Evolutionary conservation across 345 rosid genomes (phyloP), one percentile per base, ranked within the genome.

Genomic region (Isatis tinctoria): DNA sequence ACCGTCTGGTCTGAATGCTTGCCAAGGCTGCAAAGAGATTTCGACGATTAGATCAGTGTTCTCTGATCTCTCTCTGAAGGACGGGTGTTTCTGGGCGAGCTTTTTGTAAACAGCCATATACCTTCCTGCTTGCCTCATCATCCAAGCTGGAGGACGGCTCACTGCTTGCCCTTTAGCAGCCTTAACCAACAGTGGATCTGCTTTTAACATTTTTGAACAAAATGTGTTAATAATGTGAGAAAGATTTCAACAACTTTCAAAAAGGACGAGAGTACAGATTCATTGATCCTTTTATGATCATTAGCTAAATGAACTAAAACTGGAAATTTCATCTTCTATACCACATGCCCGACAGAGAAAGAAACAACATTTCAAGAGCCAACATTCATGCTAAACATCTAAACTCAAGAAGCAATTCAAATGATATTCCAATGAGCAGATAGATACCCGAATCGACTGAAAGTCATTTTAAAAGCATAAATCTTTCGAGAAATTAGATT

Each of bases 91-190:
- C 90, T 86, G 85, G 41, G 96, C 95, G 74, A 91, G 95, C 93
- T 88, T 88, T 88, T 92, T 84, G 89, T 91, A 91, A 73, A 81
- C 90, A 72, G 97, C 88, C 98, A 94, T 91, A 70, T 90, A 94
- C 87, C 98, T 87, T 84, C 97, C 98, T 67, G 98, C 98, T 71
- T 90, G 98, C 67, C 97, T 84, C 98, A 94, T 94, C 98, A 94
- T 94, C 98, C 97, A 94, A 27, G 97, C 98, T 2, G 97, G 98
- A 52, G 98, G 96, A 51, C 95, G 84, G 67, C 65, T 83, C 41
- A 94, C 92, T 0, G 82, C 82, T 35, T 88, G 85, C 48, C 98
- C 93, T 83, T 87, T 87, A 0, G 95, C 98, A 79, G 93, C 97
- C 86, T 91, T 91, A 49, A 94, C 90, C 87, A 91, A 80, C 28